A percentile compares a stretch with the other conserved stretches of the same genome.
These are phyloP conservation scores for Thelonectria blattea DNA, from an alignment of 2,329 filamentous ascomycete genomes.

Conservation along the genomic window DNA sequence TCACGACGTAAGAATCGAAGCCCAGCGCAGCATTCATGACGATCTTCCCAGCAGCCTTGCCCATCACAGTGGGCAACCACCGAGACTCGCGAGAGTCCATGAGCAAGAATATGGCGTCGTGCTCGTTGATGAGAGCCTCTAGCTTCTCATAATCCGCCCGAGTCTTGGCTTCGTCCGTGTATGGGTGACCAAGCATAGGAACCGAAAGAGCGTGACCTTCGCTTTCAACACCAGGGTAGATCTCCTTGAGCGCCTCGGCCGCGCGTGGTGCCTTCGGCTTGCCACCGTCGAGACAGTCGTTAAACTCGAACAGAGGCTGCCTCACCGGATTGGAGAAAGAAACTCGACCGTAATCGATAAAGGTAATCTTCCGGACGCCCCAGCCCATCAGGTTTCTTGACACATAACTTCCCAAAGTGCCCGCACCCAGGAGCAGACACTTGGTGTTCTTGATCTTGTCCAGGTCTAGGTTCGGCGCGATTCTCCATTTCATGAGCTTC, in stretches of 20 bases:
- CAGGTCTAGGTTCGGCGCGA: conserved; percentile 85
- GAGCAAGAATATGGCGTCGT: conserved; percentile 93
- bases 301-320: conserved; percentile 89
- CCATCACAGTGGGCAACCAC: conserved; percentile 96
- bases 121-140: conserved; percentile 75
- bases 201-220: conserved; percentile 83
- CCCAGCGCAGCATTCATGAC: conserved; percentile 96
- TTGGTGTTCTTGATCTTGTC: conserved; percentile 88
- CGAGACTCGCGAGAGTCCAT: conserved; percentile 96
- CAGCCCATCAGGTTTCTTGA: conserved; percentile 91
- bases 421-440: conserved; percentile 89
- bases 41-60: conserved; percentile 89
- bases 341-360: conserved; percentile 91
- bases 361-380: conserved; percentile 94
- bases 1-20: conserved; percentile 96
- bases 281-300: conserved; percentile 86
- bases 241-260: conserved; percentile 78
- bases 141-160: conserved; percentile 78
- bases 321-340: conserved; percentile 97
- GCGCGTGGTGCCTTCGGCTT: conserved; percentile 82
- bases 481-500: conserved; percentile 98
- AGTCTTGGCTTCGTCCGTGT: conserved; percentile 73
- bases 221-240: conserved; percentile 89
- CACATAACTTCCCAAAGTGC: conserved; percentile 93
- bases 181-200: conserved; percentile 93